Base-by-base conservation (phyloP, 305 asterid species). In the Stenogyne calaminthoides region DNA sequence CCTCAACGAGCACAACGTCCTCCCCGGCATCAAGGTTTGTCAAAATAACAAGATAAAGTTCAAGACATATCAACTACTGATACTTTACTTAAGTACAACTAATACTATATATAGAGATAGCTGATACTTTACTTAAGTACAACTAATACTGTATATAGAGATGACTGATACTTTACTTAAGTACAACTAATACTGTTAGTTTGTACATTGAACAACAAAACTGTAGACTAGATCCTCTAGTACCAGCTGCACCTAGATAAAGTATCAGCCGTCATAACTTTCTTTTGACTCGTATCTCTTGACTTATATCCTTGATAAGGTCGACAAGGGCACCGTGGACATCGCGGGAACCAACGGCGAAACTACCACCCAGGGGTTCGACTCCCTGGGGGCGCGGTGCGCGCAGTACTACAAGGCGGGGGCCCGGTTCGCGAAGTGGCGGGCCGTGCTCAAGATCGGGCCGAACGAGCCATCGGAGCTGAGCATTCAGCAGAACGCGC, bases 371-470 rank as follows among this genome's bases (percentile, higher is more conserved):
- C 96, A 91, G 69, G 97, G 97, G 0, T 51, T 88, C 10, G 97
- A 91, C 86, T 79, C 88, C 46, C 87, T 89, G 7, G 95, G 90
- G 19, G 66, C 82, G 2, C 91, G 97, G 19, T 91, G 97, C 75
- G 79, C 71, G 15, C 87, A 88, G 85, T 91, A 85, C 88, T 91
- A 91, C 76, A 88, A 84, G 84, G 97, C 96, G 0, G 97, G 97
- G n/a, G 96, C 95, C 7, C 88, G 96, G 3, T 91, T 91, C 55
- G 95, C 95, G 37, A 91, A 91, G 87, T 91, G 97, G 96, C 88
- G 95, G 12, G 81, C 92, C 0, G 97, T 91, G 6, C 84, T 91
- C 72, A 91, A 91, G 78, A 88, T 91, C 51, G 96, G 97, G 4
- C 77, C 89, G 3, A 83, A 54, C 4, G 96, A 89, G 84, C 97